Percentiles rank a stretch among this genome's conserved stretches.
phyloP scores from a whole-genome alignment of 345 rosid genomes.

The Arabis hirsuta region DNA sequence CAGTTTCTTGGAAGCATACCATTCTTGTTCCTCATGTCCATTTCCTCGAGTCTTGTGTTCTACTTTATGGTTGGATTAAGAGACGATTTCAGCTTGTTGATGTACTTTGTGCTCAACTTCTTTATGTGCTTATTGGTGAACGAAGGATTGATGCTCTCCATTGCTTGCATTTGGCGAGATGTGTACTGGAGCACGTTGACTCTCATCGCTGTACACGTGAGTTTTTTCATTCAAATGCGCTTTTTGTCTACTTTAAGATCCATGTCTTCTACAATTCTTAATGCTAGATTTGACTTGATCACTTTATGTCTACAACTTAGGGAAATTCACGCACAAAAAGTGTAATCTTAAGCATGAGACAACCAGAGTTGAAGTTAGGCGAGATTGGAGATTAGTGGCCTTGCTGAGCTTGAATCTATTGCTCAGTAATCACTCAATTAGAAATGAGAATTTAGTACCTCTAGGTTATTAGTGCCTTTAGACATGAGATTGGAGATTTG shows the following conservation, averaged over 20 bases:
- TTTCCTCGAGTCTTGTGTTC: constrained; percentile 94
- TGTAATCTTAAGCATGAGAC: neutral
- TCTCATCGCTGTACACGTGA: constrained; percentile 68
- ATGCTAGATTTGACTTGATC: neutral
- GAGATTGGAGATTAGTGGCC: neutral
- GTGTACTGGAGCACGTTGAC: constrained; percentile 79
- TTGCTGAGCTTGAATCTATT: neutral
- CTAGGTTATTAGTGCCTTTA: neutral
- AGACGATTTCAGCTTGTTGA: constrained; percentile 90
- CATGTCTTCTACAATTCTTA: neutral
- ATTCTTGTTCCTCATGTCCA: constrained; percentile 91
- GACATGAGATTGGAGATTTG: no score
- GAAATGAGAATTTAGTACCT: constrained; percentile 4
- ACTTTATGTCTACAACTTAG: neutral
- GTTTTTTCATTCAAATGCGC: constrained; percentile 33
- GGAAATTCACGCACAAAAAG: neutral
- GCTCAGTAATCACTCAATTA: constrained; percentile 2
- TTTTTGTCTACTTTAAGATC: neutral
- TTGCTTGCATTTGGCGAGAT: constrained; percentile 73
- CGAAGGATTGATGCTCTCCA: constrained; percentile 81
- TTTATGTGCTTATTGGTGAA: constrained; percentile 87
- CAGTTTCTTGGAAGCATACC: constrained; percentile 96
- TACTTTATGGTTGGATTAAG: constrained; percentile 86
- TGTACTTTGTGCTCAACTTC: constrained; percentile 98
- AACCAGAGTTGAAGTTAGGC: constrained; percentile 1